Base-by-base conservation (phyloP, 768 basidiomycete species). In the Leccinellum rugosiceps region DNA sequence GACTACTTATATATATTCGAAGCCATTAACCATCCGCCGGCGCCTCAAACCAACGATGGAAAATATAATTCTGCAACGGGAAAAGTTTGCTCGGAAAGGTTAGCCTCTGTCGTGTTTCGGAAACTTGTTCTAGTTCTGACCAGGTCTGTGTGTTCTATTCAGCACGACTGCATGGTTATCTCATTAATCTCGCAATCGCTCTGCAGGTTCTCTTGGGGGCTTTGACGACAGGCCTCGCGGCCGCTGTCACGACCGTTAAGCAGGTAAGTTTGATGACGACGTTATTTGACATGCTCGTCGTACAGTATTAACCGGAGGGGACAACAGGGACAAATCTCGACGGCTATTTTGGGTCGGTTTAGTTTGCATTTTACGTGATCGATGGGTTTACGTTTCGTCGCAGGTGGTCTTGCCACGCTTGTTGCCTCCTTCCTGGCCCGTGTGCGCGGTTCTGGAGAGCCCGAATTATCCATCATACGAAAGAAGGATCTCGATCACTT, bases 371-470 rank as follows among this genome's bases (percentile, higher is more conserved):
- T 25, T 4, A 30, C 8, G 1, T 34, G 30, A 28, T 11, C 23
- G 45, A n/a, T 38, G 11, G 1, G 8, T 47, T 55, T 21, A 61
- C 23, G 15, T 23, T 30, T 44, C 6, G 25, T 25, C 52, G 0
- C 14, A 83, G 86, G 89, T 26, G 88, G 83, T n/a, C 56, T 86
- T 13, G 70, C 87, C 4, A 91, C 88, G 0, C 25, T 90, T 19
- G 79, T 85, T 14, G 87, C 88, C 15, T 85, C 87, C 2, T 90
- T 86, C 69, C 77, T 91, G 25, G 89, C 88, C 3, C 82, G 84
- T 15, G 77, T 80, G 28, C 82, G 87, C 28, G 86, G 87, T 6
- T 83, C 86, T 0, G 81, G 81, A 41, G 88, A 90, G 62, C 89
- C 89, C 2, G 86, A 90, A 58, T 53, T 78, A 17, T 87, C 86